Conservation (phyloP, 2,329 filamentous ascomycete species). For the Venturia aucupariae region DNA sequence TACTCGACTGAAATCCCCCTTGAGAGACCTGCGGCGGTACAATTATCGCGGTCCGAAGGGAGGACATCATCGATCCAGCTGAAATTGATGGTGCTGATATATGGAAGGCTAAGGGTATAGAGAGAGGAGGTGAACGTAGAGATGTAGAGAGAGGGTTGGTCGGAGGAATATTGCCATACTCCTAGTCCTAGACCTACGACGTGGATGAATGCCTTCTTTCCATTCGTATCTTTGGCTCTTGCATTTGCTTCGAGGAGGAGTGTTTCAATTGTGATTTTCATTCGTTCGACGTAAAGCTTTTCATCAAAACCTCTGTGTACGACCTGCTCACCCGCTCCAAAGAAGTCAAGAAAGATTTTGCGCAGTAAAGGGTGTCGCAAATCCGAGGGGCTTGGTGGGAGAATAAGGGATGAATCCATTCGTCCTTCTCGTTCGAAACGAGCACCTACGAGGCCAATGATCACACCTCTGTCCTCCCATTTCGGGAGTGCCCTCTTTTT, state of each 20-base stretch:
- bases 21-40: conserved; percentile 11
- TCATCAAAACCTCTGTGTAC: conserved; percentile 16
- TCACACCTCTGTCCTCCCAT: conserved; percentile 22
- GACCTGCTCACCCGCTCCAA: neutral
- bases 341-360: neutral
- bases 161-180: conserved; percentile 22
- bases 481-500: conserved; percentile 11
- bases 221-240: conserved; percentile 18
- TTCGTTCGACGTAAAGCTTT: conserved; percentile 22
- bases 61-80: conserved; percentile 20
- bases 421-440: conserved; percentile 23
- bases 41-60: neutral
- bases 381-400: conserved; percentile 15
- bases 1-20: conserved; percentile 21
- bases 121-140: conserved; percentile 20
- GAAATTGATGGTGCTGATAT: conserved; percentile 23
- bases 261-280: conserved; percentile 23
- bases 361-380: neutral
- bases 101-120: conserved; percentile 16
- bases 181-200: conserved; percentile 26
- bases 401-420: conserved; percentile 23
- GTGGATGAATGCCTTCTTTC: conserved; percentile 22
- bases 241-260: conserved; percentile 23
- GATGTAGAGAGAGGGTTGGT: conserved; percentile 21
- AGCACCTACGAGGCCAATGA: conserved; percentile 25